These are phyloP conservation scores for Russula sp. DNA, from an alignment of 768 basidiomycete genomes.

Conservation along the genomic window DNA sequence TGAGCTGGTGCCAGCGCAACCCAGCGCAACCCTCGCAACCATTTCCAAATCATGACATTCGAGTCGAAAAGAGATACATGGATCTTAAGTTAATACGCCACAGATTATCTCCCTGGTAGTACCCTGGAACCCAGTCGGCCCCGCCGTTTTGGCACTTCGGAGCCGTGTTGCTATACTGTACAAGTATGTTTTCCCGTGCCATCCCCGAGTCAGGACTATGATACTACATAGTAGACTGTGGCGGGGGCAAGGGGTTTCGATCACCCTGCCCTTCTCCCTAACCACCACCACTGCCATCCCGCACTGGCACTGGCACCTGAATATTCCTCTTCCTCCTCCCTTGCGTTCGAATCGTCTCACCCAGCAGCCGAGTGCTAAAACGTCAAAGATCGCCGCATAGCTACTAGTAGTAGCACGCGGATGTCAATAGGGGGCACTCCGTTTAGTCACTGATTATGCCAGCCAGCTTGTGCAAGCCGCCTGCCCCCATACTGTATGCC, in stretches of 20 bases:
- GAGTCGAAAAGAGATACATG: not conserved
- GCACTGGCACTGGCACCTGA: not conserved
- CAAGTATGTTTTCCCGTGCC: not conserved
- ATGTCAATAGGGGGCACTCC: not conserved
- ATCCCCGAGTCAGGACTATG: not conserved
- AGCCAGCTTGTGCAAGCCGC: not conserved
- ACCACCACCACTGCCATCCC: not conserved
- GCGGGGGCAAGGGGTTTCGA: not conserved
- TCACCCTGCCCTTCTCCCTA: not conserved
- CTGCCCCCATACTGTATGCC: not conserved
- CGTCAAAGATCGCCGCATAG: not conserved
- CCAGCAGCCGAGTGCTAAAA: not conserved
- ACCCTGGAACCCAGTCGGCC: not conserved
- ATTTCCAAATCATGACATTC: not conserved
- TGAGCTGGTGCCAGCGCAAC: too few species aligned
- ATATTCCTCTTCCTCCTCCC: too few species aligned
- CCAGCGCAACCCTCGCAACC: not conserved
- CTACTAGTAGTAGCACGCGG: not conserved
- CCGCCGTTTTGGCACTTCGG: not conserved
- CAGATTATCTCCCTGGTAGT: not conserved
- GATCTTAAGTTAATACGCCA: not conserved
- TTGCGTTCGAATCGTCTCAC: not conserved
- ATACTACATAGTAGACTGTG: too few species aligned
- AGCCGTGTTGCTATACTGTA: not conserved
- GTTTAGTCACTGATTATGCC: not conserved